Evolutionary conservation across 2,329 filamentous ascomycete species (phyloP), one percentile per base, ranked within the genome.

Genomic region (Aureobasidium musti): DNA sequence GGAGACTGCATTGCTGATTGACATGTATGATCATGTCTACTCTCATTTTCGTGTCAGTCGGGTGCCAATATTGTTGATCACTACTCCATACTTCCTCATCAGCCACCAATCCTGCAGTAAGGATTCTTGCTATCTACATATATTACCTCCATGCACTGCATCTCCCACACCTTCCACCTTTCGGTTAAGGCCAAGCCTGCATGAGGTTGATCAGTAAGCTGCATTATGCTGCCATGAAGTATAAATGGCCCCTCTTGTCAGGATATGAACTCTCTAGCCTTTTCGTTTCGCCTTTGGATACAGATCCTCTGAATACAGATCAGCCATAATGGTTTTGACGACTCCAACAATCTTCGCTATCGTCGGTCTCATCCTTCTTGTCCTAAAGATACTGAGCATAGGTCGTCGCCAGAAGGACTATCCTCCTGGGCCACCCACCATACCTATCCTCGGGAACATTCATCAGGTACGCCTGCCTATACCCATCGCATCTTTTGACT

Each of bases 381-480:
- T 19, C 21, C 2, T 28, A 7, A 57, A 39, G 19, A n/a, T 30
- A 13, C n/a, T 47, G 33, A 41, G 26, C 17, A 68, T 72, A 54
- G 71, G 71, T 10, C 66, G 67, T n/a, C 63, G 72, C 49, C 70
- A 70, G 1, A 70, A 70, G 43, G 67, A 67, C 37, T 70, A 63
- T 21, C 73, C 72, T 19, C 72, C 71, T 10, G 72, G 73, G 1
- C 73, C 72, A 37, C 71, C 72, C 5, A 74, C 72, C 2, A 14
- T 73, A 3, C 73, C 73, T 6, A 37, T 73, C 5, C 65, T 74
- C 7, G 72, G 73, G 0, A 73, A 74, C 52, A 69, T 74, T 11
- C 73, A 73, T 49, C 71, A 69, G 68, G 68, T 71, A 66, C 6
- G 13, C 5, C 45, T 2, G 41, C 13, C 17, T 8, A 19, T 7